Evolutionary conservation across 129 eudicot genomes (phyloP), one percentile per base, ranked within the genome.

Genomic region (Tagetes erecta): DNA sequence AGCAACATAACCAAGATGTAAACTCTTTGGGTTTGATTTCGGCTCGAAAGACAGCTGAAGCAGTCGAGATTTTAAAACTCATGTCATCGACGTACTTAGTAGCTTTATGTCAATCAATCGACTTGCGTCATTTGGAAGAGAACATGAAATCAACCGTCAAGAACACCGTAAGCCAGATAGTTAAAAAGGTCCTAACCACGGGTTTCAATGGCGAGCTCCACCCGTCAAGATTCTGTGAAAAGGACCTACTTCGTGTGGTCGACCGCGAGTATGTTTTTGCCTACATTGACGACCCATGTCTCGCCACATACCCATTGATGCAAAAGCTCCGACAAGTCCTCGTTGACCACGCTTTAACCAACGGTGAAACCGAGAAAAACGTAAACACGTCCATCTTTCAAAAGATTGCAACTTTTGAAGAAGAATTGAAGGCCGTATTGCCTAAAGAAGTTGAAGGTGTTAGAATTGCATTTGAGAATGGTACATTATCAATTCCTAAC

Each of bases 1-100:
- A 90, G 75, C 96, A 90, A 66, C 96, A 87, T 71, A 90, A 90
- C 78, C 96, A 90, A 67, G 96, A 90, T 46, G 92, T 90, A 30
- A 90, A 90, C 83, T 90, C 96, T 1, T 35, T 90, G 42, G 96
- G 96, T 0, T 53, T 90, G 10, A 87, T 90, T 34, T 90, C 96
- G 9, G 83, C 96, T 0, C 56, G 92, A 13, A 90, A 89, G 62
- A 90, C 96, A 9, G 90, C 80, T 0, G 96, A 90, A 66, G 90
- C 96, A 0, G 82, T 90, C 30, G 96, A 90, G 4, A 87, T 90
- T 5, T 78, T 90, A 44, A 85, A 90, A 34, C 87, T 90, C 73
- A 87, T 87, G 92, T 83, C 90, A 0, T 71, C 96, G 3, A 87
- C 96, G 0, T 90, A 76, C 83, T 74, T 90, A 0, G 81, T 90